These are phyloP conservation scores for Verticillium nonalfalfae DNA, from an alignment of 2,329 filamentous ascomycete genomes.

Conservation along the genomic window DNA sequence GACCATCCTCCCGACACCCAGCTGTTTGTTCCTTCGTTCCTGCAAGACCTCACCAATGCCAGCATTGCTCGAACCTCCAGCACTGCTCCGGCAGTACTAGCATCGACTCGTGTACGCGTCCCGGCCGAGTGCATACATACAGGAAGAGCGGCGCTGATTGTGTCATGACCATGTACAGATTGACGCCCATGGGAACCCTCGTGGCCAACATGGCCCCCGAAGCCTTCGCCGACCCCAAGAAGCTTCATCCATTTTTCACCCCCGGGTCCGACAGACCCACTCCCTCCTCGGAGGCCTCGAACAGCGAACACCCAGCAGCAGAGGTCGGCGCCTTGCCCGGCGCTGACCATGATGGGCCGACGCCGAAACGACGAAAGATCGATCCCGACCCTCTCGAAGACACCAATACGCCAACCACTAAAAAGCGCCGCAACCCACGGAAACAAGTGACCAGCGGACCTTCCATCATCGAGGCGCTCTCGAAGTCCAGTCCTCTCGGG, in stretches of 20 bases:
- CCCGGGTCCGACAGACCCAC: constrained; percentile 8
- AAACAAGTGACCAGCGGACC: background rate
- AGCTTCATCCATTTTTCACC: constrained; percentile 51
- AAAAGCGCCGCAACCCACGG: background rate
- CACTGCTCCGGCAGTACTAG: background rate
- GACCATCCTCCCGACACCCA: too few relatives aligned
- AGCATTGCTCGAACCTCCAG: background rate
- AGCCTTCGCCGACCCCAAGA: constrained; percentile 31
- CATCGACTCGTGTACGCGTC: background rate
- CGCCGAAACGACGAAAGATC: constrained; percentile 32
- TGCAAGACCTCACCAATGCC: background rate
- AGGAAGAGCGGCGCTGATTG: background rate
- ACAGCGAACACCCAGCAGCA: background rate
- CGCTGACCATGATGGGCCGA: background rate
- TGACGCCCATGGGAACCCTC: constrained; percentile 31
- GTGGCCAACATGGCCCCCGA: constrained; percentile 38
- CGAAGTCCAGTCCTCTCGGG: background rate
- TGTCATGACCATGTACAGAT: background rate
- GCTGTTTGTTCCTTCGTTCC: background rate
- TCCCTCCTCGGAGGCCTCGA: background rate
- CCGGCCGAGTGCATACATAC: background rate
- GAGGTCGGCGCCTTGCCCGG: background rate
- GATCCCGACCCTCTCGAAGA: background rate
- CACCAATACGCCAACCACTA: background rate
- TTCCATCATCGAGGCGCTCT: background rate